Evolutionary conservation across 1,139 yeast species (phyloP).

Genomic region (Pichia sp.): DNA sequence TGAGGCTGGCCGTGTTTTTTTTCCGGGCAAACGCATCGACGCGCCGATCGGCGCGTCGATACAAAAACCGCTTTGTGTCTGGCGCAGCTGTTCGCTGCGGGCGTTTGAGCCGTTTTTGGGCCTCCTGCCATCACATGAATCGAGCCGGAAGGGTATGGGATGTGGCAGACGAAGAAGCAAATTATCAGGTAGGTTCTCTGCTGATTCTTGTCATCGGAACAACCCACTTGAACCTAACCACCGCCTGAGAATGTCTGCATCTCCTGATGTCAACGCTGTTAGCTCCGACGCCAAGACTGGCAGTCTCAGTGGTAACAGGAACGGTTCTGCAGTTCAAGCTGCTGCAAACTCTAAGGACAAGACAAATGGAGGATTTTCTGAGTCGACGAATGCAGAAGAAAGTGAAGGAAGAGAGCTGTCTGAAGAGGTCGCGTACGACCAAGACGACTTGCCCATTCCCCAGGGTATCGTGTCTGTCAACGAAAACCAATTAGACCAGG

Average conservation of each 20-base stretch:
- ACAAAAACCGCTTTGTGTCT: no score
- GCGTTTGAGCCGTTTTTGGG: no score
- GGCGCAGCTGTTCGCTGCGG: no score
- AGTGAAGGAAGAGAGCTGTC: not conserved
- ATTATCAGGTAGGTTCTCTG: not conserved
- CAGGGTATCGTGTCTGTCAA: constrained; percentile 33
- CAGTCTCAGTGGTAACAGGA: not conserved
- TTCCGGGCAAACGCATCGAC: not conserved
- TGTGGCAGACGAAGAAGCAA: not conserved
- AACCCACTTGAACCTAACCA: not conserved
- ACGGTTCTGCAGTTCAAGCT: not conserved
- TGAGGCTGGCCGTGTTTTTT: no score
- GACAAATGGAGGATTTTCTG: not conserved
- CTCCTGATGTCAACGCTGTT: not conserved
- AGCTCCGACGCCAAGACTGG: not conserved
- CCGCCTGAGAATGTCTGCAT: not conserved
- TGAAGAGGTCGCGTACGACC: constrained; percentile 25
- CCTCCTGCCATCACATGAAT: no score
- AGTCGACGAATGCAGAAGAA: not conserved
- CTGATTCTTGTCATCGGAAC: not conserved
- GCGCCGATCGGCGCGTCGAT: not conserved
- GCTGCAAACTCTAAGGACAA: not conserved
- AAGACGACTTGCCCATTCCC: constrained; percentile 32
- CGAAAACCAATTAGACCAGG: constrained; percentile 29
- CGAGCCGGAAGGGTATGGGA: not conserved